A percentile compares a stretch with the other conserved stretches of the same genome.
These are phyloP conservation scores for Phaeosphaeriaceae sp. DNA, from an alignment of 2,329 filamentous ascomycete genomes.

Conservation along the genomic window DNA sequence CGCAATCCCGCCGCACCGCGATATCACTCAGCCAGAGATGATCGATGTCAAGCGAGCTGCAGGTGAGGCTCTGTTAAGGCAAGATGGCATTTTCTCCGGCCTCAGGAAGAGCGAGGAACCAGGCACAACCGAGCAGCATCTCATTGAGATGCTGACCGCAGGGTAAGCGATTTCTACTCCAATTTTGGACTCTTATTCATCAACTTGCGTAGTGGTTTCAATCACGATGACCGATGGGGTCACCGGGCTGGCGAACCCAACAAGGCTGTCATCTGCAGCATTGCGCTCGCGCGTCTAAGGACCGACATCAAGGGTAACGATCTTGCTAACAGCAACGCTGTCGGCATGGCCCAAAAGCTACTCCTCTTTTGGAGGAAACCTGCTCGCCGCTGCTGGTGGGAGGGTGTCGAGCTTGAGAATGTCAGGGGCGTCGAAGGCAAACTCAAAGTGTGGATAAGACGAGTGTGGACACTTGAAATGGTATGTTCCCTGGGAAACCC, in stretches of 20 bases:
- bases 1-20: slow-evolving; percentile 83
- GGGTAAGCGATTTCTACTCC: slow-evolving; percentile 67
- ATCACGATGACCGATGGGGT: slow-evolving; percentile 94
- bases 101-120: slow-evolving; percentile 93
- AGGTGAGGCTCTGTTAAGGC: slow-evolving; percentile 81
- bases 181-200: slow-evolving; percentile 3
- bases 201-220: slow-evolving; percentile 75
- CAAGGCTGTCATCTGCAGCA: slow-evolving; percentile 97
- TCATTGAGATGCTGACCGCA: slow-evolving; percentile 99
- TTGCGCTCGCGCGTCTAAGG: slow-evolving; percentile 88
- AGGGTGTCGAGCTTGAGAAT: slow-evolving; percentile 88
- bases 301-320: slow-evolving; percentile 86
- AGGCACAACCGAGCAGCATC: slow-evolving; percentile 94
- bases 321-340: slow-evolving; percentile 74
- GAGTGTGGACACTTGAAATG: slow-evolving; percentile 99
- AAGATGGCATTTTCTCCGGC: slow-evolving; percentile 95
- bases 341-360: slow-evolving; percentile 98
- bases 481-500: slow-evolving; percentile 47
- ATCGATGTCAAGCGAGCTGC: slow-evolving; percentile 94
- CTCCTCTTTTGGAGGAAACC: slow-evolving; percentile 98
- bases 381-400: slow-evolving; percentile 97
- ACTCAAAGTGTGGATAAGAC: slow-evolving; percentile 96
- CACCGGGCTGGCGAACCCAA: slow-evolving; percentile 97
- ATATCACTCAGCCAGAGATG: slow-evolving; percentile 90
- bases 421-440: slow-evolving; percentile 90